A percentile compares a stretch with the other conserved stretches of the same genome.
Evolutionary conservation across 306 rosid genomes (phyloP).

Genomic region (Carpinus fangiana): DNA sequence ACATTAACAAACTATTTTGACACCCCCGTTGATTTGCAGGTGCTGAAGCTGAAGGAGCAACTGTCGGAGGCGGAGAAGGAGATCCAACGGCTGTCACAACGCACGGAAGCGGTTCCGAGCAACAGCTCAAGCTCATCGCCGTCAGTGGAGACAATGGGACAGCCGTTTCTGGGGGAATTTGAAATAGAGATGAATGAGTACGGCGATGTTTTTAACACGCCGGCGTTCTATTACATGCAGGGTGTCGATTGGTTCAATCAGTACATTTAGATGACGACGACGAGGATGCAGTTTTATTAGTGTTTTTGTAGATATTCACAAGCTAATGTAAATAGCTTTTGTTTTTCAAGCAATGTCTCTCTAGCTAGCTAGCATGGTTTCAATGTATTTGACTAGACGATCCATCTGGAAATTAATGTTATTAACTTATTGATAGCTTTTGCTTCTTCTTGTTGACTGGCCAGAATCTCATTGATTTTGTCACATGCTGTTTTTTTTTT

Average conservation of each 20-base stretch:
- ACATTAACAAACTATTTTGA: too few species aligned
- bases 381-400: background rate
- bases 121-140: conserved; percentile 64
- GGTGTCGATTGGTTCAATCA: conserved; percentile 67
- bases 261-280: conserved; percentile 33
- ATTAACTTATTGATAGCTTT: background rate
- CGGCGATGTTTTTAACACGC: conserved; percentile 43
- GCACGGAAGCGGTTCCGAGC: conserved; percentile 38
- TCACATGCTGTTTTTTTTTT: too few species aligned
- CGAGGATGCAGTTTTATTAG: background rate
- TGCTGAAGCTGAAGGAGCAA: conserved; percentile 58
- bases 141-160: conserved; percentile 52
- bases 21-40: conserved; percentile 33
- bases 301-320: conserved; percentile 58
- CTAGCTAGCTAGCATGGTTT: background rate
- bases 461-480: too few species aligned
- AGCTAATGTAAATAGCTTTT: conserved; percentile 41
- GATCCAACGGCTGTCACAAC: conserved; percentile 50
- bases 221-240: conserved; percentile 39
- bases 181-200: conserved; percentile 56
- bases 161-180: conserved; percentile 64
- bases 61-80: conserved; percentile 61
- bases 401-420: background rate
- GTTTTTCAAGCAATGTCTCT: background rate
- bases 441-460: too few species aligned